Conservation (phyloP, 164 flowering plant genomes). For the Chimonanthus salicifolius region DNA sequence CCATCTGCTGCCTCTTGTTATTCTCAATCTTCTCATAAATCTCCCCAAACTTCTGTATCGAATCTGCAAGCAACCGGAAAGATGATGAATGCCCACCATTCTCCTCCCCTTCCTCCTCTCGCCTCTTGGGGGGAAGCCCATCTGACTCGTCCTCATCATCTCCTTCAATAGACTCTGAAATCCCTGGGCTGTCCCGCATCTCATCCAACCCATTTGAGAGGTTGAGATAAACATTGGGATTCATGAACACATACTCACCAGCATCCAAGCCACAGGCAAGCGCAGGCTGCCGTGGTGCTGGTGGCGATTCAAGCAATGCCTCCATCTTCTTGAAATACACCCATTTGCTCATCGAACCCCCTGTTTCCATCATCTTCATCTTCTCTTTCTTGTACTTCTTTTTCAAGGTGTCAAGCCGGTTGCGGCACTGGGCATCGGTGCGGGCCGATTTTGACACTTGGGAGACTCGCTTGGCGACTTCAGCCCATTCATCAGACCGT, state of each 20-base stretch:
- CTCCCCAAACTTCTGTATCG: constrained; percentile 71
- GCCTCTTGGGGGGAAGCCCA: constrained; percentile 54
- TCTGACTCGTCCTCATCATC: constrained; percentile 46
- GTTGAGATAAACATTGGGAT: constrained; percentile 63
- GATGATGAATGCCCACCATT: constrained; percentile 31
- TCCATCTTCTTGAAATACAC: constrained; percentile 80
- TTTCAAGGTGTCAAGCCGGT: constrained; percentile 67
- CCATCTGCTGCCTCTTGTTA: constrained; percentile 76
- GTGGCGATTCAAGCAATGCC: constrained; percentile 33
- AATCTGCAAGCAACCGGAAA: constrained; percentile 58
- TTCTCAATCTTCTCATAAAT: constrained; percentile 89
- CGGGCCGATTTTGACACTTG: constrained; percentile 33
- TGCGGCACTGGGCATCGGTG: constrained; percentile 62
- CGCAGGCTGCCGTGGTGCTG: constrained; percentile 34
- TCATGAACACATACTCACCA: constrained; percentile 84
- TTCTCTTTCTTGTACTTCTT: constrained; percentile 83
- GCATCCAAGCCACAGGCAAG: constrained; percentile 90
- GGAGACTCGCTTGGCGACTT: constrained; percentile 74
- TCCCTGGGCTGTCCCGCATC: constrained; percentile 84
- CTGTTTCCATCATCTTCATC: constrained; percentile 31
- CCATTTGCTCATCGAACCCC: constrained; percentile 50
- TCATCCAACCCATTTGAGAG: constrained; percentile 76
- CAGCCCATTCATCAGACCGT: constrained; percentile 80
- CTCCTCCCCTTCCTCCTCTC: constrained; percentile 13
- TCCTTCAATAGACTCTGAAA: constrained; percentile 44